Conservation (phyloP, 352 stramenopile genomes). For the Phytophthora hibernalis region DNA sequence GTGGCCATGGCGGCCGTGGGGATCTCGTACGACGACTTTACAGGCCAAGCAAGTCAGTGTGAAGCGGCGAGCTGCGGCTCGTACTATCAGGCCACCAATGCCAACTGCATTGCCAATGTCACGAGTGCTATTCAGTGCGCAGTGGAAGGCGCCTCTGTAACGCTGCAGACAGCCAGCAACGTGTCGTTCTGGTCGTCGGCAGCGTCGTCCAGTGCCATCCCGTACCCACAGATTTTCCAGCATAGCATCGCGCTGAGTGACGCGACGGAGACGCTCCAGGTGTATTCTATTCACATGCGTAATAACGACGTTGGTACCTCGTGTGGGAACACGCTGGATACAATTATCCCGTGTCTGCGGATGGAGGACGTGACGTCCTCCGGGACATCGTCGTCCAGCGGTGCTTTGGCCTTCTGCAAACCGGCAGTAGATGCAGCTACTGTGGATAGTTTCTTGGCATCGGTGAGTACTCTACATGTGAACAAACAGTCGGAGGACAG, state of each 20-base stretch:
- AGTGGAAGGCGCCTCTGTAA: constrained; percentile 23
- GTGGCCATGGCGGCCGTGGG: constrained; percentile 43
- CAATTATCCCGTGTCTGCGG: constrained; percentile 52
- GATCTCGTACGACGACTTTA: constrained; percentile 38
- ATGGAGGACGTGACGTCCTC: constrained; percentile 21
- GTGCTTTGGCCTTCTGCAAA: constrained; percentile 38
- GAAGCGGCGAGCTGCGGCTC: constrained; percentile 36
- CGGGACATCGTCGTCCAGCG: neutral
- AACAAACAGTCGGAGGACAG: constrained; percentile 19
- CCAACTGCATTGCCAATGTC: constrained; percentile 35
- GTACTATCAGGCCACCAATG: constrained; percentile 45
- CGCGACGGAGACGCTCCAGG: constrained; percentile 9
- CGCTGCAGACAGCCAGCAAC: constrained; percentile 13
- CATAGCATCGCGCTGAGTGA: constrained; percentile 37
- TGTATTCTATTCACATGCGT: constrained; percentile 58
- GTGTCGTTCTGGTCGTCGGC: constrained; percentile 53
- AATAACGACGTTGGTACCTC: constrained; percentile 24
- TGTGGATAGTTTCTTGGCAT: constrained; percentile 38
- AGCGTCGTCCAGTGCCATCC: constrained; percentile 32
- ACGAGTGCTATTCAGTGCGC: constrained; percentile 39
- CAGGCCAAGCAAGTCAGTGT: constrained; percentile 23
- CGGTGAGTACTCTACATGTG: constrained; percentile 22
- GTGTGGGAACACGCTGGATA: constrained; percentile 43
- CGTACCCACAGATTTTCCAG: constrained; percentile 48
- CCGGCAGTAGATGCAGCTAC: constrained; percentile 36